A percentile compares a stretch with the other conserved stretches of the same genome.
Evolutionary conservation across 2,329 filamentous ascomycete genomes (phyloP).

Genomic region (Nigrograna mackinnonii): DNA sequence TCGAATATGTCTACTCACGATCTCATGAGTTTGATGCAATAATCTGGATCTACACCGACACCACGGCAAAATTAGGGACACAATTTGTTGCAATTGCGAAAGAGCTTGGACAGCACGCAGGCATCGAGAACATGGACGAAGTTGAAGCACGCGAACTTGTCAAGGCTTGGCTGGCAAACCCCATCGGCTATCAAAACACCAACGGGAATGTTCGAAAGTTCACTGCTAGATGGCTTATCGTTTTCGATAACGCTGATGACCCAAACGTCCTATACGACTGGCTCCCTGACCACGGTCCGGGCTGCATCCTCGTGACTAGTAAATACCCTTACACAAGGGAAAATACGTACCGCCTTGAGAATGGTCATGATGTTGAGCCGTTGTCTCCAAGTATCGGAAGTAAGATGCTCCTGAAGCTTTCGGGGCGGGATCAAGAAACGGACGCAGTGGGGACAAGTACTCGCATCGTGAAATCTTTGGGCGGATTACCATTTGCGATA

Average conservation of each 20-base stretch:
- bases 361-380: no score
- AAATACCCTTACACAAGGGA: no score
- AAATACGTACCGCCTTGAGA: no score
- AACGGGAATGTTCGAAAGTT: neutral
- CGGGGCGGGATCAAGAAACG: no score
- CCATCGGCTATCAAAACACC: neutral
- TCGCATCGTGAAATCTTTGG: no score
- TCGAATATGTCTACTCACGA: neutral
- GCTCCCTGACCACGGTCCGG: no score
- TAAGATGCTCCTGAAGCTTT: no score
- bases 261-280: no score
- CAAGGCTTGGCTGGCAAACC: neutral
- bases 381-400: no score
- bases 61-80: neutral
- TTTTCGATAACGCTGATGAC: slow-evolving; percentile 1
- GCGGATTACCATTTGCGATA: no score
- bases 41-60: neutral
- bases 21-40: neutral
- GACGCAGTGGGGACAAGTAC: no score
- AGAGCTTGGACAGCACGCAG: neutral
- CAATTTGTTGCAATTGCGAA: neutral
- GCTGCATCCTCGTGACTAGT: no score
- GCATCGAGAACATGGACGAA: neutral
- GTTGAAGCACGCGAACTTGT: neutral
- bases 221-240: neutral